A percentile compares a stretch with the other conserved stretches of the same genome.
Conservation (phyloP, 768 basidiomycete species). For the Steccherinum ochraceum region DNA sequence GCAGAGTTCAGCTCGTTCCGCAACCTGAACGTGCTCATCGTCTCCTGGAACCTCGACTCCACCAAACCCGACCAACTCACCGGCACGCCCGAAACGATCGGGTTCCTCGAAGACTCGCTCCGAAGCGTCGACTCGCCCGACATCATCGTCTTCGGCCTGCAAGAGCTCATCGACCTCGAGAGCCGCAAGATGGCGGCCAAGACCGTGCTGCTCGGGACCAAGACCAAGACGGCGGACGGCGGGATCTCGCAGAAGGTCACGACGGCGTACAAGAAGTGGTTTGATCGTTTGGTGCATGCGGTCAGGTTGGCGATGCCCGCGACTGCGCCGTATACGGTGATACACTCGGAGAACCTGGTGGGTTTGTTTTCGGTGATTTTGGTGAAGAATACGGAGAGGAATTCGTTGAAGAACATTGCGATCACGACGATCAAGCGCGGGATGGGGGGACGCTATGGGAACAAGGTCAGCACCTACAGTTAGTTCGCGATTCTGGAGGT, state of each 20-base stretch:
- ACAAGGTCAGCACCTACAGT: slow-evolving; percentile 61
- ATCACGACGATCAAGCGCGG: slow-evolving; percentile 88
- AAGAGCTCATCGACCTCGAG: slow-evolving; percentile 96
- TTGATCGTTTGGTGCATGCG: slow-evolving; percentile 67
- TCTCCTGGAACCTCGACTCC: slow-evolving; percentile 93
- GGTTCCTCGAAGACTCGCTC: slow-evolving; percentile 76
- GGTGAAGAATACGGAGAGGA: slow-evolving; percentile 60
- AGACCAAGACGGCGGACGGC: slow-evolving; percentile 58
- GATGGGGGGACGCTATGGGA: slow-evolving; percentile 89
- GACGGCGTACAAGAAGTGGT: slow-evolving; percentile 82
- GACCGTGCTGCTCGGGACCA: slow-evolving; percentile 72
- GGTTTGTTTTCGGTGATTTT: slow-evolving; percentile 81
- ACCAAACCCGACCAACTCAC: slow-evolving; percentile 71
- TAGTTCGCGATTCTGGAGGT: neutral
- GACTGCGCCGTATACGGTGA: slow-evolving; percentile 69
- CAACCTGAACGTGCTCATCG: slow-evolving; percentile 66
- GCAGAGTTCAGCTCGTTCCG: slow-evolving; percentile 74
- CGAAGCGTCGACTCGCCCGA: slow-evolving; percentile 72
- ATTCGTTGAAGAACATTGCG: slow-evolving; percentile 55
- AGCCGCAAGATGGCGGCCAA: slow-evolving; percentile 89
- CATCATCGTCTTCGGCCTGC: slow-evolving; percentile 90
- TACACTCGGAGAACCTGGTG: slow-evolving; percentile 85
- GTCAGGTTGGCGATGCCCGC: slow-evolving; percentile 71
- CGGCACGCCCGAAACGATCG: slow-evolving; percentile 62
- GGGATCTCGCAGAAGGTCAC: slow-evolving; percentile 79